Evolutionary conservation across 2,329 filamentous ascomycete species (phyloP), one percentile per base, ranked within the genome.

Genomic region (Colletotrichum trifolii): DNA sequence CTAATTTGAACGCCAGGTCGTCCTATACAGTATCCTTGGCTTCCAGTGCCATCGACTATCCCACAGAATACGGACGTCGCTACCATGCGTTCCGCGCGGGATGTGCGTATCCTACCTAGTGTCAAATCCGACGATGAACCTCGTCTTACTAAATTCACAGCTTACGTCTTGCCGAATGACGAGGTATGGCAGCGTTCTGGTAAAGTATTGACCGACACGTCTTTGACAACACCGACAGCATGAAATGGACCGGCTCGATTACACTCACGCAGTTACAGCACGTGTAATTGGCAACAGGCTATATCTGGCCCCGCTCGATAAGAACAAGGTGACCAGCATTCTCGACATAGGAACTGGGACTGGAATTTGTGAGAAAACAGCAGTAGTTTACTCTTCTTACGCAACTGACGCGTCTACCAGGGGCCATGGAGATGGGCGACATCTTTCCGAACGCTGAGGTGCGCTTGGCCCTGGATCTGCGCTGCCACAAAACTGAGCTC

Each of bases 291-390:
- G 59, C 0, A 42, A 43, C 54, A 38, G 6, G 13, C 25, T 66
- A 2, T 54, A n/a, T 25, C 46, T 33, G 0, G 59, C 64, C 1
- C 64, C 64, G 1, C 39, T 66, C 2, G 33, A 50, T 8, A 52
- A 49, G 11, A 38, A 40, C 4, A 66, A 58, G 54, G 6, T 52
- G 0, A 15, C 50, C 1, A 77, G 77, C n/a, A 82, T 88, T 15
- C 77, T 89, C 12, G 86, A 89, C 69, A 76, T 89, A 8, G 85
- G 86, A 48, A 88, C 85, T 8, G 88, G 88, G 13, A 87, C 86
- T 1, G 87, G 52, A 7, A 54, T 45, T 9, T 54, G 52, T 40
- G 15, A 12, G n/a, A 46, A 3, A 25, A 25, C 17, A 25, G 17
- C 17, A 25, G 3, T 3, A 25, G 17, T 25, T 25, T 25, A 25